These are phyloP conservation scores for Thraustotheca clavata DNA, from an alignment of 352 stramenopile species.

Conservation along the genomic window DNA sequence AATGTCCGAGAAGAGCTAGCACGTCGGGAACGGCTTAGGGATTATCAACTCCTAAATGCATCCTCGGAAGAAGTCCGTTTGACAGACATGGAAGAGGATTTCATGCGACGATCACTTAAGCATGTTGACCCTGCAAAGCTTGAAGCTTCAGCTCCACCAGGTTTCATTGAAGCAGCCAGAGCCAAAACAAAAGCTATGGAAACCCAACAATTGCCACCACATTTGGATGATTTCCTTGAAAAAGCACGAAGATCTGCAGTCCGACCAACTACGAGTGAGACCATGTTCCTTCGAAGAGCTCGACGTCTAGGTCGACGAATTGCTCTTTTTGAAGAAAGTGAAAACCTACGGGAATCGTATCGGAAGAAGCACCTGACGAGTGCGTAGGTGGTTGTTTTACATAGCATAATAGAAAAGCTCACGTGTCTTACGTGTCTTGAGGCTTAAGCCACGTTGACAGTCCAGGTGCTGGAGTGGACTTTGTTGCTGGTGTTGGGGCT, in stretches of 20 bases:
- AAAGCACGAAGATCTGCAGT: conserved; percentile 17
- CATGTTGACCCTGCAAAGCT: conserved; percentile 21
- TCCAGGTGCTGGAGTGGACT: not conserved
- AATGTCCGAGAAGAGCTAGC: conserved; percentile 4
- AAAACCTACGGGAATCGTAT: not conserved
- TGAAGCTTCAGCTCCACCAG: conserved; percentile 23
- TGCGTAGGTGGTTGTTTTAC: not conserved
- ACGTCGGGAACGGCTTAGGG: not conserved
- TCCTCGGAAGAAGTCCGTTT: not conserved
- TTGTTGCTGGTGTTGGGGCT: not conserved
- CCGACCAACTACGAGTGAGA: conserved; percentile 14
- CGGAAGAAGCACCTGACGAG: not conserved
- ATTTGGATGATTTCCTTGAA: conserved; percentile 24
- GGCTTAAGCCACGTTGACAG: conserved; percentile 10
- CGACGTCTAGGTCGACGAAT: conserved; percentile 15
- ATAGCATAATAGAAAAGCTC: not conserved
- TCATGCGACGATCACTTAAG: conserved; percentile 4
- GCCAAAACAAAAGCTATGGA: conserved; percentile 1
- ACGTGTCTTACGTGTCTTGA: not conserved
- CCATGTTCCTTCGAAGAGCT: conserved; percentile 24
- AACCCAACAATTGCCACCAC: conserved; percentile 8
- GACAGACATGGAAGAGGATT: conserved; percentile 20
- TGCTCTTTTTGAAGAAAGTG: not conserved
- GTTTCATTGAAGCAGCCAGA: not conserved
- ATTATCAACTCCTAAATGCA: conserved; percentile 20